Evolutionary conservation across 2,329 filamentous ascomycete genomes (phyloP).

Genomic region (Apiospora phragmitis): DNA sequence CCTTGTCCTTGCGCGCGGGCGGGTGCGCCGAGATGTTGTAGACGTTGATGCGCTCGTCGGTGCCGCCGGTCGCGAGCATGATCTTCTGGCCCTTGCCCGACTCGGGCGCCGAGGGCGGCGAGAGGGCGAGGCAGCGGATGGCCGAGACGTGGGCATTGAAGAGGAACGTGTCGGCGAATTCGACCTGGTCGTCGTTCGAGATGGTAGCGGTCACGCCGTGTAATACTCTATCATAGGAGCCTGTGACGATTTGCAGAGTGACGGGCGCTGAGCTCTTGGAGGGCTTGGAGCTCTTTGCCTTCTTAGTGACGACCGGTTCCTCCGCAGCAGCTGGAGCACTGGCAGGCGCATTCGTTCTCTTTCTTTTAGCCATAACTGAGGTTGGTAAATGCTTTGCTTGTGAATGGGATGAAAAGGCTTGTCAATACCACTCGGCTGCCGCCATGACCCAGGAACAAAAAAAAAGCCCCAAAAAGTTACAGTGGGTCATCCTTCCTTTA

Average conservation of each 20-base stretch:
- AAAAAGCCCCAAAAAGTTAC: conserved; percentile 7
- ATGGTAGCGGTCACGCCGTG: conserved; percentile 86
- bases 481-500: not conserved
- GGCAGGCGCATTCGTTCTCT: conserved; percentile 40
- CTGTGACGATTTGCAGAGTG: conserved; percentile 86
- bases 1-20: conserved; percentile 55
- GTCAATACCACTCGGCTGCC: not conserved
- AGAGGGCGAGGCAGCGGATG: conserved; percentile 85
- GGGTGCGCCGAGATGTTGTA: conserved; percentile 81
- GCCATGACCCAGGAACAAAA: conserved; percentile 11
- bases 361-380: conserved; percentile 48
- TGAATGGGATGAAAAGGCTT: not conserved
- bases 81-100: conserved; percentile 74
- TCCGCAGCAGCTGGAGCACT: conserved; percentile 21
- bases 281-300: conserved; percentile 19
- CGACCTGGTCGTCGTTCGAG: conserved; percentile 46
- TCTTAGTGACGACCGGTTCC: conserved; percentile 29
- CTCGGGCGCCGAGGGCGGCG: conserved; percentile 65
- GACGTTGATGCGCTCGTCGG: conserved; percentile 92
- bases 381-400: conserved; percentile 2
- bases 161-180: conserved; percentile 90
- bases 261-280: conserved; percentile 35
- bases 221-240: conserved; percentile 90
- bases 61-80: conserved; percentile 86
- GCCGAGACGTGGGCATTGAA: conserved; percentile 92